Base-by-base conservation (phyloP, 352 stramenopile species). In the Pythium myriotylum region DNA sequence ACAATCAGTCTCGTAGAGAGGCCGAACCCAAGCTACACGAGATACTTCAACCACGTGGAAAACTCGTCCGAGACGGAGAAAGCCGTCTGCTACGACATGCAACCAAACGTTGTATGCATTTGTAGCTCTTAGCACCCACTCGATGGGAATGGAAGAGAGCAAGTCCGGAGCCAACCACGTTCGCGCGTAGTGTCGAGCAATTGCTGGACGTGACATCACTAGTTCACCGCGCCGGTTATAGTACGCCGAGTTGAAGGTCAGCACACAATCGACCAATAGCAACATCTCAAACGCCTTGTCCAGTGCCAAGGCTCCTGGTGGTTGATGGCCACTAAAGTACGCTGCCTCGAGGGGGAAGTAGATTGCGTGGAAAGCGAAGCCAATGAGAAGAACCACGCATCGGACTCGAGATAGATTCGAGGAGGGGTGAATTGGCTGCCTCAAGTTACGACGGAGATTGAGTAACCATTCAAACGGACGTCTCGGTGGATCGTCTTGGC, bases 261-360 rank as follows among this genome's bases (percentile, higher is more conserved):
- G 22, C 42, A 74, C 10, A 9, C 73, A 54, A 12, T 79, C 66
- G 16, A 77, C 13, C 13, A 69, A 33, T 12, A 71, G 42, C 4
- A 73, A 2, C 17, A 73, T 26, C 5, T 59, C 54, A 2, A 70
- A 51, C 20, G 32, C 20, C 7, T 52, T 3, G 17, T 73, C 48
- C 2, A 61, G 3, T 0, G 33, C 29, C 27, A 43, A 35, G 0
- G 13, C 20, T 22, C 14, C 22, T 23, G 26, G 50, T 33, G 8
- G 43, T 8, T 41, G 39, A 19, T 45, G 9, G 33, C 42, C 42
- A 16, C 43, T 32, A 0, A 67, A 46, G 63, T 84, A 88, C 2
- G 74, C 76, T 2, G 73, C 57, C 1, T 65, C 51, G 20, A 84
- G 22, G 0, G 81, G 78, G 39, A 80, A 76, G 20, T 55, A 68